Base-by-base conservation (phyloP, 2,329 filamentous ascomycete species). In the Plenodomus tracheiphilus region DNA sequence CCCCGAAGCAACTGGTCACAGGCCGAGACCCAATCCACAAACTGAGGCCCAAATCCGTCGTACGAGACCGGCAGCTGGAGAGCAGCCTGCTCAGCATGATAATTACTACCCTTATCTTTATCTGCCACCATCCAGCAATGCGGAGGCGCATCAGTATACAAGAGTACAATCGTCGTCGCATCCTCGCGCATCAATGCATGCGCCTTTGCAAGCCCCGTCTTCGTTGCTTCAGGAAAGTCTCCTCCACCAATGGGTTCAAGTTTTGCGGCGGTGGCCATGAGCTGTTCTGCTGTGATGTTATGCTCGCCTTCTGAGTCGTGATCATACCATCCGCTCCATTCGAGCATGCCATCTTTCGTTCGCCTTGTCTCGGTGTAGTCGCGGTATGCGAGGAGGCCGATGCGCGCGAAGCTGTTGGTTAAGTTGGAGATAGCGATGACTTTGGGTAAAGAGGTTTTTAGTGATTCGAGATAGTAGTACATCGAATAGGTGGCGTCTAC, bases 271-370 rank as follows among this genome's bases (percentile, higher is more conserved):
- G 51, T 47, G 10, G 39, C 35, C 36, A 58, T 55, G 30, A 63
- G 56, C 2, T 19, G 21, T 8, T 55, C 39, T 13, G 51, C 51
- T 18, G 36, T 39, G 43, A 40, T 59, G n/a, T 20, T 25, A 8
- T 20, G 32, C 8, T 10, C 19, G 8, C 30, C 17, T 39, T 50
- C 18, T n/a, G 11, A 16, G 10, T 48, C 44, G 21, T 52, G 54
- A 11, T 64, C 54, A 43, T 72, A 71, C 79, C 79, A 81, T 2
- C 79, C 77, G 0, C 79, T 81, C 76, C 78, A 82, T 41, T 79
- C 68, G 2, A 75, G 72, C 19, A 78, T 50, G 17, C 55, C 57
- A 39, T 60, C 16, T 7, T 44, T 36, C 2, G 40, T 19, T 15
- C 52, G 22, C 49, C 21, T 3, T 43, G 37, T 13, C 37, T 62